Evolutionary conservation across 2,329 filamentous ascomycete species (phyloP).

Genomic region (Nemania diffusa): DNA sequence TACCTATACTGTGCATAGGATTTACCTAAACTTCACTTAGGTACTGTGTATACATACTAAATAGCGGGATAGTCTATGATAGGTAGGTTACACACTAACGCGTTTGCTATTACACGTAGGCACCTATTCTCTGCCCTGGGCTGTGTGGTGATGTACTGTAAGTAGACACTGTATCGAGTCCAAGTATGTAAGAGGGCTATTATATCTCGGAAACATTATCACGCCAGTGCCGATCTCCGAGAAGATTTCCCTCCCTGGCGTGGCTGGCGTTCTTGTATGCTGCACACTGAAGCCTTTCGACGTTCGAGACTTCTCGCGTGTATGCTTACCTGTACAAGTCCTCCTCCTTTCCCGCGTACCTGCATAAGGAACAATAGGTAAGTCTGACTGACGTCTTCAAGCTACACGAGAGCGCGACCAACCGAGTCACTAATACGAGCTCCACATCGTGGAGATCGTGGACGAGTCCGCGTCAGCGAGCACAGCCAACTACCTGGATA

Average conservation of each 20-base stretch:
- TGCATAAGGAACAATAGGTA: constrained; percentile 29
- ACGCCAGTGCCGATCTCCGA: constrained; percentile 22
- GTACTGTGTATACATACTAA: not conserved
- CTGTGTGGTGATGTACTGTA: too few species aligned
- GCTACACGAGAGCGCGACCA: constrained; percentile 8
- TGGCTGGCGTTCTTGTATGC: not conserved
- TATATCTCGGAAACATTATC: constrained; percentile 11
- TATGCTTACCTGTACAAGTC: constrained; percentile 8
- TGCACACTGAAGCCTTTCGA: not conserved
- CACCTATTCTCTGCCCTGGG: too few species aligned
- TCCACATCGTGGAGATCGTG: constrained; percentile 25
- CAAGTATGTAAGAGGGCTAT: too few species aligned
- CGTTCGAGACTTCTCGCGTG: constrained; percentile 7
- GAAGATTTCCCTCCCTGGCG: not conserved
- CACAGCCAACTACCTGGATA: not conserved
- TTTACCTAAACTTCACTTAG: not conserved
- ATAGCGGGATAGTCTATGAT: too few species aligned
- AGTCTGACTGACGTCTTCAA: constrained; percentile 17
- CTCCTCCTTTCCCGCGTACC: constrained; percentile 27
- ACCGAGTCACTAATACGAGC: constrained; percentile 21
- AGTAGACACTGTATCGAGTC: too few species aligned
- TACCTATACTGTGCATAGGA: not conserved
- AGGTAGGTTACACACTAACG: not conserved
- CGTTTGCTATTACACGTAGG: not conserved
- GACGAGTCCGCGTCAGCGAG: constrained; percentile 22